Evolutionary conservation across 2,329 filamentous ascomycete species (phyloP).

Genomic region (Pseudogymnoascus sp.): DNA sequence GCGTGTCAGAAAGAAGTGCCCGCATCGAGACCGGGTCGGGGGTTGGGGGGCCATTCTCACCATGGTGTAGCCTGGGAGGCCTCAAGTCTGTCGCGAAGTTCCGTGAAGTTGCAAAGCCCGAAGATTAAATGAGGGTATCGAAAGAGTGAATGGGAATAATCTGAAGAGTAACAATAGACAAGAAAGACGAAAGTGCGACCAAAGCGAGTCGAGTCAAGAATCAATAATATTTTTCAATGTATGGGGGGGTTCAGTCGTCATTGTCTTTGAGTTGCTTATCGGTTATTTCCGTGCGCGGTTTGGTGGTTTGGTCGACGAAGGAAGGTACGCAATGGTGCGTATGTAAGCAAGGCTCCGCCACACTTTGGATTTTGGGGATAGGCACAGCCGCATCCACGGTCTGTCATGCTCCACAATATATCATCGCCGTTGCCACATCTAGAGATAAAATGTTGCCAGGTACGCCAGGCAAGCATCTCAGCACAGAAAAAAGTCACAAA

Average conservation of each 20-base stretch:
- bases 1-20: background rate
- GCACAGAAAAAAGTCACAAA: background rate
- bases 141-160: slow-evolving; percentile 8
- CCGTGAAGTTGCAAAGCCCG: slow-evolving; percentile 4
- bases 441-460: background rate
- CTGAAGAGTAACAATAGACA: background rate
- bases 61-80: slow-evolving; percentile 6
- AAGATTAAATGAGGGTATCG: slow-evolving; percentile 6
- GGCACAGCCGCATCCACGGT: background rate
- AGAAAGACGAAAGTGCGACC: slow-evolving; percentile 2
- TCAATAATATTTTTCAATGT: slow-evolving; percentile 8
- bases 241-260: slow-evolving; percentile 6
- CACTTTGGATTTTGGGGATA: slow-evolving; percentile 1
- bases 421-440: background rate
- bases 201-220: slow-evolving; percentile 5
- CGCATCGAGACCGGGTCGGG: background rate
- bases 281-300: slow-evolving; percentile 7
- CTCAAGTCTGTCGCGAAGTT: slow-evolving; percentile 6
- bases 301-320: background rate
- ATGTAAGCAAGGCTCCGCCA: slow-evolving; percentile 8
- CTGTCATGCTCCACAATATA: background rate
- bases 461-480: background rate
- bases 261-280: slow-evolving; percentile 6
- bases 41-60: background rate
- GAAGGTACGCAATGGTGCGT: slow-evolving; percentile 7